Conservation (phyloP, 495 filamentous ascomycete genomes). For the Podospora fimiseda region DNA sequence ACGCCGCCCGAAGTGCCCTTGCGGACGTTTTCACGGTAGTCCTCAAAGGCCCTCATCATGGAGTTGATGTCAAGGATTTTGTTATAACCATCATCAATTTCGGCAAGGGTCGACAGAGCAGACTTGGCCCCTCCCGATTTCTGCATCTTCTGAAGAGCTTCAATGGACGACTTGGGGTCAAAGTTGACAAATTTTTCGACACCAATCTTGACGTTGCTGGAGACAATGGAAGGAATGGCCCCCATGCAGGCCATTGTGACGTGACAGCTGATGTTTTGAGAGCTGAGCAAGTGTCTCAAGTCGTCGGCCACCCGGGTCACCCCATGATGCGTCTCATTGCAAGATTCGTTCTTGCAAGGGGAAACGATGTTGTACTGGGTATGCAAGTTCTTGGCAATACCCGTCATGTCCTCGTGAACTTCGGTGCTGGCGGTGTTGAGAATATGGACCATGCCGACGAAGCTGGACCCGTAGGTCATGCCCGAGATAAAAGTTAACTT, state of each 20-base stretch:
- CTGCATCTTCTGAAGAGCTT: neutral
- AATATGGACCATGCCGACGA: no score
- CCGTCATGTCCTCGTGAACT: no score
- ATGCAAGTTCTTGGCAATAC: no score
- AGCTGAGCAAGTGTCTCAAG: neutral
- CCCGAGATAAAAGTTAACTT: no score
- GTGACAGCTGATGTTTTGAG: slow-evolving; percentile 1
- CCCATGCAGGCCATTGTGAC: slow-evolving; percentile 1
- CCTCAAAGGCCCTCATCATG: slow-evolving; percentile 1
- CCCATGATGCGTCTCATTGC: no score
- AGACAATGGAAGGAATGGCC: neutral
- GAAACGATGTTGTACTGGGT: no score
- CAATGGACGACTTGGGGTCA: neutral
- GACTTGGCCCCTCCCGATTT: neutral
- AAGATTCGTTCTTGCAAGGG: no score
- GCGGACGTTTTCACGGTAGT: neutral
- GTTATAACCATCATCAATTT: neutral
- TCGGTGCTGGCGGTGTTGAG: no score
- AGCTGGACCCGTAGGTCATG: no score
- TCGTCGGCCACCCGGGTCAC: no score
- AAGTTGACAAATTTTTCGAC: neutral
- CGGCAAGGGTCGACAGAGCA: neutral
- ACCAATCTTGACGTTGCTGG: neutral
- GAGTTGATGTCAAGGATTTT: slow-evolving; percentile 3
- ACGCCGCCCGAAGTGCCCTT: neutral